A percentile compares a stretch with the other conserved stretches of the same genome.
Conservation (phyloP, 257 asterid species). For the Leptodermis oblonga region DNA sequence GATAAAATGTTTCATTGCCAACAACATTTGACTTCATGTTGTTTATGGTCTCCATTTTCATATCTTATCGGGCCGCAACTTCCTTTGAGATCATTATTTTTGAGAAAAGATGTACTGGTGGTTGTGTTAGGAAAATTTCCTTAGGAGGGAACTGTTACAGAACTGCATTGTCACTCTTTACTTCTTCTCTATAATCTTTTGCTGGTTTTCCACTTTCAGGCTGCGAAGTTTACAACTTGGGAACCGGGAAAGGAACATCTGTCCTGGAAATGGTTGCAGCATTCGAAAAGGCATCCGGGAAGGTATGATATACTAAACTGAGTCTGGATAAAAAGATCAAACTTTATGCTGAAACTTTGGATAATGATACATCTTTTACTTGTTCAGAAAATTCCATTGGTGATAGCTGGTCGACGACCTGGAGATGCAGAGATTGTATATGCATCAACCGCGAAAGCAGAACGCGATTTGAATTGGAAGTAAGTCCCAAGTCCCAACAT, state of each 20-base stretch:
- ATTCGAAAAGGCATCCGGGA: slow-evolving; percentile 96
- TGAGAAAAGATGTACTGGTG: background rate
- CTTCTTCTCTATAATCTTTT: background rate
- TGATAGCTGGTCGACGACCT: slow-evolving; percentile 80
- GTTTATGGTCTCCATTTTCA: background rate
- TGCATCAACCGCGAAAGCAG: slow-evolving; percentile 88
- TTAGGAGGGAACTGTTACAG: background rate
- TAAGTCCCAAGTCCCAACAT: slow-evolving; percentile 32
- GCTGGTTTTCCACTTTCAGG: slow-evolving; percentile 38
- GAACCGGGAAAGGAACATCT: slow-evolving; percentile 98
- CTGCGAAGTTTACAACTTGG: slow-evolving; percentile 96
- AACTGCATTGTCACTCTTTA: background rate
- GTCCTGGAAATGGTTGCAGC: slow-evolving; percentile 97
- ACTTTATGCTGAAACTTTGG: background rate
- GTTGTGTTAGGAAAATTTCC: background rate
- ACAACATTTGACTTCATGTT: background rate
- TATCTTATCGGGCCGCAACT: background rate
- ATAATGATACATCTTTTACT: background rate
- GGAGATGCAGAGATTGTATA: slow-evolving; percentile 95
- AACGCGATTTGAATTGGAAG: slow-evolving; percentile 89
- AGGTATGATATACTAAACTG: slow-evolving; percentile 44
- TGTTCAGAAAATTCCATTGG: slow-evolving; percentile 74
- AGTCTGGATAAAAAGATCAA: background rate
- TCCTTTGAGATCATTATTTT: background rate
- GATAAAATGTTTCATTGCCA: background rate